These are phyloP conservation scores for Vanrija sp. DNA, from an alignment of 1,284 basidiomycete species.

Conservation along the genomic window DNA sequence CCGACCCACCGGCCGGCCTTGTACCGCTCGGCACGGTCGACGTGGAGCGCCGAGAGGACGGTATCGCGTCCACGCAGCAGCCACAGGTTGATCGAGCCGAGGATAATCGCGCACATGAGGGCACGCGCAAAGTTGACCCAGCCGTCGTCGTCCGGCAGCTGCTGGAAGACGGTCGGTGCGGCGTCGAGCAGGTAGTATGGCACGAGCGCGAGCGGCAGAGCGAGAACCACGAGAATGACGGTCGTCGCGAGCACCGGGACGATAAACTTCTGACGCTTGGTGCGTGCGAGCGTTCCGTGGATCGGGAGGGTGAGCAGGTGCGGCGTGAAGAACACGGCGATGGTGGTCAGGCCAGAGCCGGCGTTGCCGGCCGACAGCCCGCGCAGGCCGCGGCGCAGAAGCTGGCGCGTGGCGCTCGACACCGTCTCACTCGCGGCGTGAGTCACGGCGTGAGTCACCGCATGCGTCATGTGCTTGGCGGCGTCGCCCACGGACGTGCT, in stretches of 20 bases:
- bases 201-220: slow-evolving; percentile 47
- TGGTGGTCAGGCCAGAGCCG: slow-evolving; percentile 41
- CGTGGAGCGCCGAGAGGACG: slow-evolving; percentile 35
- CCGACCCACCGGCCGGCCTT: slow-evolving; percentile 44
- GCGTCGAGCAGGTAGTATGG: slow-evolving; percentile 48
- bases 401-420: not conserved
- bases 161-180: slow-evolving; percentile 31
- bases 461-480: not conserved
- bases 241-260: slow-evolving; percentile 40
- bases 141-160: slow-evolving; percentile 36
- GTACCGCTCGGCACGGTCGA: slow-evolving; percentile 33
- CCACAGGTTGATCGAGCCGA: slow-evolving; percentile 40
- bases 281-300: slow-evolving; percentile 38
- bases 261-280: slow-evolving; percentile 37
- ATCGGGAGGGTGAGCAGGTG: slow-evolving; percentile 47
- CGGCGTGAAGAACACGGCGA: slow-evolving; percentile 46
- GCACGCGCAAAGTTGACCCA: slow-evolving; percentile 48
- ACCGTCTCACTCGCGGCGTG: not conserved
- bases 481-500: not conserved
- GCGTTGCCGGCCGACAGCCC: slow-evolving; percentile 33
- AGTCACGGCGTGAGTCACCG: not conserved
- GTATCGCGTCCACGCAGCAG: slow-evolving; percentile 44
- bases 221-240: slow-evolving; percentile 33
- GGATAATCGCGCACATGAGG: slow-evolving; percentile 33
- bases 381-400: not conserved